Conservation (phyloP, 2,329 filamentous ascomycete species). For the Trichoderma arundinaceum region DNA sequence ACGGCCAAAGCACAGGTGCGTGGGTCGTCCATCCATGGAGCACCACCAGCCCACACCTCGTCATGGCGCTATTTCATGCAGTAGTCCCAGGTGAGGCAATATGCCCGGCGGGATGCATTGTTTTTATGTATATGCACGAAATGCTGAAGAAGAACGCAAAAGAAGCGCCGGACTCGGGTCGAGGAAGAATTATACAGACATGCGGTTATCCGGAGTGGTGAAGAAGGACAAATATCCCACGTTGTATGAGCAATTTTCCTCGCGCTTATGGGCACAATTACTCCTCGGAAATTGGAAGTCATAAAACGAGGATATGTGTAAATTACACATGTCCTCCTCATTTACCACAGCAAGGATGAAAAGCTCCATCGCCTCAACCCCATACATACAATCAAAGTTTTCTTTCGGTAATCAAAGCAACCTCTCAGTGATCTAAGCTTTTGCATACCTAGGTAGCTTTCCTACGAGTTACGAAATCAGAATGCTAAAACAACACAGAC, state of each 20-base stretch:
- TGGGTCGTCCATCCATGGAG: conserved; percentile 26
- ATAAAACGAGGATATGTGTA: conserved; percentile 20
- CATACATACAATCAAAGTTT: conserved; percentile 8
- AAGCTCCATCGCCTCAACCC: conserved; percentile 16
- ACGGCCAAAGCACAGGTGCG: conserved; percentile 13
- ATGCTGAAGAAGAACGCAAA: conserved; percentile 24
- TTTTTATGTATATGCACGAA: conserved; percentile 23
- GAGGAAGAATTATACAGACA: conserved; percentile 5
- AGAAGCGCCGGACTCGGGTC: conserved; percentile 14
- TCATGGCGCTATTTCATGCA: conserved; percentile 34
- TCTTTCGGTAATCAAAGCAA: conserved; percentile 2
- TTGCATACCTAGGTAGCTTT: background rate
- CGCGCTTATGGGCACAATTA: conserved; percentile 1
- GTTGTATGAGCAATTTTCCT: conserved; percentile 4
- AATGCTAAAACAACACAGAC: background rate
- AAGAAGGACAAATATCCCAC: conserved; percentile 4
- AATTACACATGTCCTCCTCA: conserved; percentile 21
- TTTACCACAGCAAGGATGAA: conserved; percentile 11
- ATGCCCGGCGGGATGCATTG: conserved; percentile 24
- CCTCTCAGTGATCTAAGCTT: no score
- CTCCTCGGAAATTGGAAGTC: conserved; percentile 23
- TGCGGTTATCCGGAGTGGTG: conserved; percentile 13
- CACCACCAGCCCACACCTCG: conserved; percentile 22
- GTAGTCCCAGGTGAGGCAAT: conserved; percentile 33
- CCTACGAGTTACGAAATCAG: no score